Base-by-base conservation (phyloP, 148 eudicot species). In the Bassia scoparia region DNA sequence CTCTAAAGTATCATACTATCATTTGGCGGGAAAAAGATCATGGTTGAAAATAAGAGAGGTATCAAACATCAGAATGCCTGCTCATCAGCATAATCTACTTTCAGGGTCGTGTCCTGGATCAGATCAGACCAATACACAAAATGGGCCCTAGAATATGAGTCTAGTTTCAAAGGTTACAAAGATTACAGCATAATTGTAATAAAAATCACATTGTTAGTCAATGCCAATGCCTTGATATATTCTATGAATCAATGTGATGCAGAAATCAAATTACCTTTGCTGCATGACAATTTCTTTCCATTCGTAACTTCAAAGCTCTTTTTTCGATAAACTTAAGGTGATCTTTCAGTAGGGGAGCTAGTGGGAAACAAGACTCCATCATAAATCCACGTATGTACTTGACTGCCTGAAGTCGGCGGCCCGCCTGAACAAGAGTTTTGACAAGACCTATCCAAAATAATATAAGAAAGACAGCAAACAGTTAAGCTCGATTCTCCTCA, bases 311-410 rank as follows among this genome's bases (percentile, higher is more conserved):
- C 34, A 23, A 37, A 34, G 55, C 33, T 50, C 44, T 52, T 63
- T 73, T 10, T 50, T 50, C 44, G 13, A 35, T 24, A 30, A 41
- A 58, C 74, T 26, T 43, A 21, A 71, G 65, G 60, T 71, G 74
- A 56, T 71, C 54, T 71, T 58, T 71, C 29, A 71, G 66, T 29
- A 71, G 8, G 4, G 35, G 64, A 60, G 49, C 74, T 63, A 73
- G 49, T 1, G 76, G 68, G 52, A 73, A 73, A 62, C 37, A 48
- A 24, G 30, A 46, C 15, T 73, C 76, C 76, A 62, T 46, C 76
- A 52, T 73, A 64, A 73, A 63, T 15, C 61, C 3, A 63, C 76
- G 52, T 0, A 73, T 73, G 48, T 73, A 73, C 69, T 73, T 73
- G 16, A 67, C 76, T 63, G 76, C 76, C 69, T 34, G 69, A 50